phyloP scores from a whole-genome alignment of 192 early-diverging fungal genomes.

The Ramicandelaber brevisporus region DNA sequence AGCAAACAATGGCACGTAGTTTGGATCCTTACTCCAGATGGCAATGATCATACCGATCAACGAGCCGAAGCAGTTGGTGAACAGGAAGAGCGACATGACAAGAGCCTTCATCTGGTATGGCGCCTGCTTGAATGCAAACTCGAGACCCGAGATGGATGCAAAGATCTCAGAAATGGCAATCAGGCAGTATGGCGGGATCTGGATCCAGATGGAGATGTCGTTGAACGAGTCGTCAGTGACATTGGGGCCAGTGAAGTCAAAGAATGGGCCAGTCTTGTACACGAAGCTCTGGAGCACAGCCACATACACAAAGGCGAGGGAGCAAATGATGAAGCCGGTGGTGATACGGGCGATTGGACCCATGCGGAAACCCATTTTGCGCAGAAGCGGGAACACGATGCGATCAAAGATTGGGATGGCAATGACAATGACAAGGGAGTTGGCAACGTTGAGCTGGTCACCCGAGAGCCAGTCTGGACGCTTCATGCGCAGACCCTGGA shows the following conservation, averaged over 20 bases:
- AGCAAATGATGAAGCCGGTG: constrained; percentile 22
- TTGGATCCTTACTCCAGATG: constrained; percentile 20
- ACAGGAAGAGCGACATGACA: constrained; percentile 28
- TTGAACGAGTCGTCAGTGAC: constrained; percentile 17
- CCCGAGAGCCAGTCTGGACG: no score
- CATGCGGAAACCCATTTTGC: constrained; percentile 21
- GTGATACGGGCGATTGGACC: constrained; percentile 26
- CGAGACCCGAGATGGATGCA: constrained; percentile 34
- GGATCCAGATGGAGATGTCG: constrained; percentile 21
- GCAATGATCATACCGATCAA: constrained; percentile 29
- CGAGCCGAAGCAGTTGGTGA: constrained; percentile 26
- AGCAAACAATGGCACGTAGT: constrained; percentile 34
- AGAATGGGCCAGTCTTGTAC: constrained; percentile 22
- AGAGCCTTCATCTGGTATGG: constrained; percentile 32
- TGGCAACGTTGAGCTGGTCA: no score
- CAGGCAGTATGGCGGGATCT: constrained; percentile 26
- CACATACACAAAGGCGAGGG: constrained; percentile 26
- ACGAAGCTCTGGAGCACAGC: constrained; percentile 28
- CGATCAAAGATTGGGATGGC: constrained; percentile 26
- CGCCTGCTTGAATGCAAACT: constrained; percentile 33
- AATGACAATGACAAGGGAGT: constrained; percentile 25
- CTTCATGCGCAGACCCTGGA: constrained; percentile 27
- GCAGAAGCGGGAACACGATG: constrained; percentile 24
- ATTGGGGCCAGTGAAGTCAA: constrained; percentile 8
- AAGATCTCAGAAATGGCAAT: constrained; percentile 31